Evolutionary conservation across 2,329 filamentous ascomycete genomes (phyloP), one percentile per base, ranked within the genome.

Genomic region (Colletotrichum sp.): DNA sequence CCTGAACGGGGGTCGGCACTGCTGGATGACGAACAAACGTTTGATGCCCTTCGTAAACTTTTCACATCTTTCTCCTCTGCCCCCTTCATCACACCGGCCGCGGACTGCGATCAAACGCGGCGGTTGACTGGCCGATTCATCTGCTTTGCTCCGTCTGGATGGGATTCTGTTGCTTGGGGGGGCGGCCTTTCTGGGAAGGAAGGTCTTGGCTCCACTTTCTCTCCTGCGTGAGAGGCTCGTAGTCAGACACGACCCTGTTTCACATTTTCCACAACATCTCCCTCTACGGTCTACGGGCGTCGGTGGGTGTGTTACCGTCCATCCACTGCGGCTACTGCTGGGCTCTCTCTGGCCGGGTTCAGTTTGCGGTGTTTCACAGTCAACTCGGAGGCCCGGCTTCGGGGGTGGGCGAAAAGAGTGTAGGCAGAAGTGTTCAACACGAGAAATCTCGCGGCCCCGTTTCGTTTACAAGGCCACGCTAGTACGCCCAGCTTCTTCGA

Each of bases 161-260:
- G 67, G 25, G 11, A 36, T 30, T 61, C 15, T 19, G 8, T 12
- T n/a, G 7, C 15, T n/a, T 65, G 48, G 28, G 15, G 52, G 16
- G 44, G 32, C 25, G 44, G 44, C 44, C 59, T n/a, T 67, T 60
- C 9, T 48, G 39, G 39, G 39, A 48, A 12, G 27, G 60, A 12
- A 34, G 61, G 25, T 69, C 27, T 68, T 72, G 69, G 57, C 73
- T n/a, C 73, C 70, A 75, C 69, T 68, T 73, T 68, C 70, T 68
- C 57, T 75, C 73, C 73, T 75, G 73, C 57, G 57, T 73, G 70
- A 64, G 68, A 67, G 39, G 73, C 70, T 67, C n/a, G 19, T 61
- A 68, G 66, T 75, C 73, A 68, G 73, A 75, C 69, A 73, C 70
- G 63, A 68, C 73, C 57, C 44, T 68, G 73, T 75, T 73, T 75